Evolutionary conservation across 495 filamentous ascomycete species (phyloP), one percentile per base, ranked within the genome.

Genomic region (Hypoxylon lienhwacheense): DNA sequence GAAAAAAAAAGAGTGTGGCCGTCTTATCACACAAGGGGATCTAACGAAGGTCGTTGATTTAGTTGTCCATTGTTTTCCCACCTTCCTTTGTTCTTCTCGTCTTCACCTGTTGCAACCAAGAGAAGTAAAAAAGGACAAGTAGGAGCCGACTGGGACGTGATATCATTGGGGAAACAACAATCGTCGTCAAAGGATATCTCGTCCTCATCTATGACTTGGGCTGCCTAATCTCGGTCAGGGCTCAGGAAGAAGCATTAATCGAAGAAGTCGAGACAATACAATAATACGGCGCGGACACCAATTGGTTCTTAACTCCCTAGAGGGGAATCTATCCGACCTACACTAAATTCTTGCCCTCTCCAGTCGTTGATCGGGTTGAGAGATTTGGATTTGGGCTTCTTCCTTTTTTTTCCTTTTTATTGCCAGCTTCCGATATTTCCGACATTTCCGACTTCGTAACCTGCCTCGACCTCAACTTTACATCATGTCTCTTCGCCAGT

Each of bases 351-450:
- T 32, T n/a, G 39, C 55, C 51, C 55, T 60, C 58, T 61, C 58
- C 33, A 43, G 57, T 61, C 57, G 57, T 61, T 61, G 57, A 61
- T 42, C 57, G 57, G 57, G 50, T 61, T 51, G 50, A 55, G 51
- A 55, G 51, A 55, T 45, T 55, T 42, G 50, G 45, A 36, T 47
- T 26, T 44, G 31, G 14, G 21, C 33, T 43, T 16, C 33, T 17
- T 43, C n/a, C n/a, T n/a, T n/a, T n/a, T n/a, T n/a, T n/a, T n/a
- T n/a, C n/a, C n/a, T n/a, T n/a, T n/a, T n/a, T n/a, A n/a, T n/a
- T n/a, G n/a, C n/a, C n/a, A n/a, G n/a, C n/a, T 42, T 25, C 21
- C 48, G 29, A 40, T 16, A 7, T 48, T 17, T 2, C 7, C 40
- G 40, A n/a, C n/a, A 41, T 28, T 35, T 54, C 37, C 40, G 12